Base-by-base conservation (phyloP, 225 moss, liverwort and hornwort genomes). In the Lunularia cruciata region DNA sequence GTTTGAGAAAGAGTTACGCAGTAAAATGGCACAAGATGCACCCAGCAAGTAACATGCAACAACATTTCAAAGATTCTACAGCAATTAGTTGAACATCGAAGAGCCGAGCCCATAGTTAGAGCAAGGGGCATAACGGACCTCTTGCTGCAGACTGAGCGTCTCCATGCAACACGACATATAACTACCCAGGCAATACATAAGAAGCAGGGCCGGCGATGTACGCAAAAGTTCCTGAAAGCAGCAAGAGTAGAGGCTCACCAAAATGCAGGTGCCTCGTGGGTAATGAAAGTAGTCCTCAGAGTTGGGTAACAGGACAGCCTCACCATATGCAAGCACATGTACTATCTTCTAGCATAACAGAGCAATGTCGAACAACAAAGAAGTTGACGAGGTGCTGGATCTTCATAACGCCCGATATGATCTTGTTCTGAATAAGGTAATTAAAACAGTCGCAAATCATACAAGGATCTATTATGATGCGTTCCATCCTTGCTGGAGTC, bases 191-290 rank as follows among this genome's bases (percentile, higher is more conserved):
- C 82, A 84, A 89, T 77, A 84, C 74, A 86, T 86, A 84, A 84
- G 84, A 84, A 80, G 82, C 84, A 86, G 76, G 78, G 81, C 79
- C 88, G 82, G 84, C 86, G 86, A 86, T 63, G 84, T 76, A 75
- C 89, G 78, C 83, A 84, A 78, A 84, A 89, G 76, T 82, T 74
- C 84, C 83, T 86, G 89, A 89, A 89, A 81, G 73, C 76, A 83
- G 75, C 77, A 79, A 86, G 83, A 65, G 78, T 72, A 82, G 77
- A 79, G 81, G 56, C 69, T 69, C 69, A 53, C 55, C 45, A 46
- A 56, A 42, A 55, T 32, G 39, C 28, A 51, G 23, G 69, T 55
- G 28, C 53, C 55, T 69, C 57, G 40, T 27, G 56, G 69, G 57
- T 55, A 56, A 55, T 40, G 33, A 39, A 51, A 51, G 20, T 35